Base-by-base conservation (phyloP, 1,284 basidiomycete species). In the Tilletia setariae region DNA sequence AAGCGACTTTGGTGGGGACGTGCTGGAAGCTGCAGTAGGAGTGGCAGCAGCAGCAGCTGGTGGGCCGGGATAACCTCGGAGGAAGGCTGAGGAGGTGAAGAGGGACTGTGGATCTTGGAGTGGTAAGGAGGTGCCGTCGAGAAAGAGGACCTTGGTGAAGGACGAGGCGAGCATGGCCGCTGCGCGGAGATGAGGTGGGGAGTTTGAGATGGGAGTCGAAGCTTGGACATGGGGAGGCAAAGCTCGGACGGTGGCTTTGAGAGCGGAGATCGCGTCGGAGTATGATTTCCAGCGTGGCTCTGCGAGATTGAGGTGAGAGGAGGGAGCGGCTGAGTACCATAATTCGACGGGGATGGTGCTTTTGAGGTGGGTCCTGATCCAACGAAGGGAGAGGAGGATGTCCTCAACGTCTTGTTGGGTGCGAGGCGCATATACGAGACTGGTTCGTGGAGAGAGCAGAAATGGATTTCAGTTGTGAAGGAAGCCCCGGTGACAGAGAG, bases 71-170 rank as follows among this genome's bases (percentile, higher is more conserved):
- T 42, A 40, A 13, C 28, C 56, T 44, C 19, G 11, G 8, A 43
- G 56, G 15, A 19, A 63, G 15, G 47, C 46, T 23, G 43, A 40
- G 1, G 64, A 28, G 2, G 79, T 71, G 1, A 61, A 61, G 30
- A 61, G 56, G 30, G 56, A 32, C 30, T 35, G 56, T n/a, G 84
- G 84, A 46, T 84, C 80, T 0, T 82, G 76, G 0, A 86, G 75
- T 0, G 84, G 84, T 1, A 84, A 74, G 68, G 85, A 86, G 78
- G 86, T 85, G 42, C 74, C 78, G 65, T 84, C 83, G 28, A 85
- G 77, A 69, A 84, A 85, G 42, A 86, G 76, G 15, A 86, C 77
- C 68, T 86, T 84, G 4, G 78, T 68, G 72, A 85, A 86, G 13
- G 79, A 80, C 7, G 83, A 84, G 63, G 83, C 74, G 35, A 84